phyloP scores from a whole-genome alignment of 1,139 yeast genomes.

The Torulaspora globosa region DNA sequence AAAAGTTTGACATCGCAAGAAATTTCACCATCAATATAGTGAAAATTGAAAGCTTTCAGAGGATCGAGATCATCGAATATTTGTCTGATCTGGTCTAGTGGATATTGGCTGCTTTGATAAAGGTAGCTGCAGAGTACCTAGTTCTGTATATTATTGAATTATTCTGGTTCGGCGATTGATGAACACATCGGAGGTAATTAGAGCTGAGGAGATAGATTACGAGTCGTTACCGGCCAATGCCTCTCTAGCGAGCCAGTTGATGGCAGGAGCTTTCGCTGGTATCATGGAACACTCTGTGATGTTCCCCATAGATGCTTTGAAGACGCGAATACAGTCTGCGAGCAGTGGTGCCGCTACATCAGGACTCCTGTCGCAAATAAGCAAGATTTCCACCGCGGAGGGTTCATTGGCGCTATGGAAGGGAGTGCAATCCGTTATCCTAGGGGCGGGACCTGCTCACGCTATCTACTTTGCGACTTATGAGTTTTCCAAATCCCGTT shows the following conservation, averaged over 20 bases:
- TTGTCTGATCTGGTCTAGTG: neutral
- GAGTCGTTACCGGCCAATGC: conserved; percentile 91
- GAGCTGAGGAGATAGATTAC: conserved; percentile 57
- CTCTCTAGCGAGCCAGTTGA: conserved; percentile 72
- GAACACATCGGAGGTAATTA: conserved; percentile 16
- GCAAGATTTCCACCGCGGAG: conserved; percentile 78
- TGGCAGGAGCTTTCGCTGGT: conserved; percentile 97
- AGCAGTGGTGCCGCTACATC: conserved; percentile 38
- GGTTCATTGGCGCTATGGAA: conserved; percentile 90
- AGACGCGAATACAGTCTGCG: conserved; percentile 87
- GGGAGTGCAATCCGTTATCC: conserved; percentile 86
- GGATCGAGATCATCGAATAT: neutral
- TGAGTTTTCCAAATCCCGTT: conserved; percentile 62
- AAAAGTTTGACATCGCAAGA: conserved; percentile 11
- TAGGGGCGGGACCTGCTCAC: conserved; percentile 99
- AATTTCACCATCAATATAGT: conserved; percentile 1
- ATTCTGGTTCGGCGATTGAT: conserved; percentile 4
- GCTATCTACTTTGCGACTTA: conserved; percentile 97
- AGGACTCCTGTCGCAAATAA: conserved; percentile 53
- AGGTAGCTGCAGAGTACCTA: neutral
- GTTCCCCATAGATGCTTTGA: conserved; percentile 94
- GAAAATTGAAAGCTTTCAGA: neutral
- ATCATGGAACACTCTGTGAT: conserved; percentile 96
- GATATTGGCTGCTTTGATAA: neutral
- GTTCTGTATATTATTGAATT: neutral